These are phyloP conservation scores for Aspergillus nidulans DNA, from an alignment of 495 filamentous ascomycete genomes.

Conservation along the genomic window DNA sequence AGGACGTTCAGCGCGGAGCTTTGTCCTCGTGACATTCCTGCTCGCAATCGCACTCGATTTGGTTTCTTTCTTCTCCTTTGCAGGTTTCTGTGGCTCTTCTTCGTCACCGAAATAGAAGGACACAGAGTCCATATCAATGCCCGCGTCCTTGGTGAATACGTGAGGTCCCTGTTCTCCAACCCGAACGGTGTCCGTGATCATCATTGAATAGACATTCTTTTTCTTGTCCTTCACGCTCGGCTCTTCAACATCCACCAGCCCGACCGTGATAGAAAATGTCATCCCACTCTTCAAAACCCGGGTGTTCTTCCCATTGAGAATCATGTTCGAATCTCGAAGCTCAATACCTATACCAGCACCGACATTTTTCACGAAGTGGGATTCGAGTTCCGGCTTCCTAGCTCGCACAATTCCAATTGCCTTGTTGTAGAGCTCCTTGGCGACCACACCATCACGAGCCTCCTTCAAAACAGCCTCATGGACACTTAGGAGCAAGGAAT, in stretches of 20 bases:
- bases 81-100: slow-evolving; percentile 59
- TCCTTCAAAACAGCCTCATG: slow-evolving; percentile 86
- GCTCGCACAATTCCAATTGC: slow-evolving; percentile 69
- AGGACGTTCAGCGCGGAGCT: slow-evolving; percentile 83
- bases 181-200: slow-evolving; percentile 89
- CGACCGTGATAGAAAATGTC: slow-evolving; percentile 85
- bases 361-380: slow-evolving; percentile 85
- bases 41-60: slow-evolving; percentile 78
- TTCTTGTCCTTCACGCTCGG: slow-evolving; percentile 77
- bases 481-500: slow-evolving; percentile 82
- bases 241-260: slow-evolving; percentile 84
- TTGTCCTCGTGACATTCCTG: slow-evolving; percentile 90
- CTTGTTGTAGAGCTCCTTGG: slow-evolving; percentile 90
- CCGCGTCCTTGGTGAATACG: slow-evolving; percentile 89
- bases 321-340: slow-evolving; percentile 71
- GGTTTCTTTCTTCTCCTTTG: slow-evolving; percentile 72
- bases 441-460: slow-evolving; percentile 77
- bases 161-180: slow-evolving; percentile 67
- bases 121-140: slow-evolving; percentile 82
- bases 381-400: slow-evolving; percentile 91
- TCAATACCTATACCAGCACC: slow-evolving; percentile 92
- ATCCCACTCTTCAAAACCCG: slow-evolving; percentile 88
- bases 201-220: slow-evolving; percentile 79
- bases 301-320: slow-evolving; percentile 79
- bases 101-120: slow-evolving; percentile 98